phyloP scores from a whole-genome alignment of 441 rosid genomes.

The Cnidoscolus chayamansa region DNA sequence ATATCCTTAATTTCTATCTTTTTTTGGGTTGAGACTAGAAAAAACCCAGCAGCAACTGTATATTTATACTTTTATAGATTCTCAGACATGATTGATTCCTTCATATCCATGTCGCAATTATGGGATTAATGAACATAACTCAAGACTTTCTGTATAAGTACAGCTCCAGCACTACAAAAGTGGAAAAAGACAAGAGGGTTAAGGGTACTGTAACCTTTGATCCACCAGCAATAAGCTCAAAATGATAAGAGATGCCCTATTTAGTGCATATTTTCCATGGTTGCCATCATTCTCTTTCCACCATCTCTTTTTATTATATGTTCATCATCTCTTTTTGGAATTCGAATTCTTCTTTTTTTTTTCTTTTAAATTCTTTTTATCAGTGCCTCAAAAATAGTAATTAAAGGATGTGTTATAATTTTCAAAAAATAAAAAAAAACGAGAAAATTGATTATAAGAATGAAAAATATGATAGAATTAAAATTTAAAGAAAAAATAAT shows the following conservation, averaged over 20 bases:
- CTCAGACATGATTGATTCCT: not conserved
- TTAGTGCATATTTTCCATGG: not conserved
- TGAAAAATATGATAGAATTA: no score
- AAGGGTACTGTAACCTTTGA: not conserved
- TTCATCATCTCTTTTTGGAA: not conserved
- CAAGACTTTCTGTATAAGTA: not conserved
- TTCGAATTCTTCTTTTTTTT: no score
- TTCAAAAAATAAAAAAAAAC: no score
- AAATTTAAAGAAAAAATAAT: no score
- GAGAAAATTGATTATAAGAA: no score
- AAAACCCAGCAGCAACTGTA: not conserved
- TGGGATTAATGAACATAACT: not conserved
- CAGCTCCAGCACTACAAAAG: not conserved
- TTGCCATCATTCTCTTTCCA: constrained; percentile 7
- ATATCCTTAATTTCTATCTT: no score
- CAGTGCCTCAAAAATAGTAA: not conserved
- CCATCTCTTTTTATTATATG: not conserved
- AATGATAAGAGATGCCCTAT: not conserved
- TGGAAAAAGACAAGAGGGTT: not conserved
- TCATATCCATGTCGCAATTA: constrained; percentile 16
- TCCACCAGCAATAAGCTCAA: not conserved
- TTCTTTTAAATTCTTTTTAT: not conserved
- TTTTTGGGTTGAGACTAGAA: not conserved
- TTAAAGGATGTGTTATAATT: no score
- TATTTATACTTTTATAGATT: constrained; percentile 9